Conservation (phyloP, 805 yeast genomes). For the Isabelozyma gotoi region DNA sequence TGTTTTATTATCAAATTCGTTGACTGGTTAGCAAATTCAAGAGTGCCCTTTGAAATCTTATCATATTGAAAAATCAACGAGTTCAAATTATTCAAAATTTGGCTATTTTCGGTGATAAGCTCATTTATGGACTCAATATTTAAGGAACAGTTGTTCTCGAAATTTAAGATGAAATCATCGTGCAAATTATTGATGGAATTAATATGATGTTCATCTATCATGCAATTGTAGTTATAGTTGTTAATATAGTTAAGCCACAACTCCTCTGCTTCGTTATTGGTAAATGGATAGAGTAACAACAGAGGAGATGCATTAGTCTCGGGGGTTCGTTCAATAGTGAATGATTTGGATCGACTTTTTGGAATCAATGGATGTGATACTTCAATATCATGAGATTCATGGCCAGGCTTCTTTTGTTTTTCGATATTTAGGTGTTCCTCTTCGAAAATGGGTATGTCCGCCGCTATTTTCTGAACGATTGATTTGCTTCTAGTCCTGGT, state of each 20-base stretch:
- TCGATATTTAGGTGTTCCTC: slow-evolving; percentile 24
- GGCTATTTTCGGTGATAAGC: slow-evolving; percentile 47
- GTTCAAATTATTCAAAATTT: slow-evolving; percentile 45
- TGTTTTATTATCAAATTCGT: slow-evolving; percentile 50
- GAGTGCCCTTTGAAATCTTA: slow-evolving; percentile 60
- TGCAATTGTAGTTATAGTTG: slow-evolving; percentile 41
- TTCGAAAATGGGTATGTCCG: slow-evolving; percentile 43
- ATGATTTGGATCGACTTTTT: neutral
- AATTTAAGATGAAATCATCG: slow-evolving; percentile 31
- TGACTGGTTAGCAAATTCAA: slow-evolving; percentile 60
- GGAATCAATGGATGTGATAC: neutral
- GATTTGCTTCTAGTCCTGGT: slow-evolving; percentile 57
- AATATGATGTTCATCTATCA: slow-evolving; percentile 42
- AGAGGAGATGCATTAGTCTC: neutral
- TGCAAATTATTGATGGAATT: slow-evolving; percentile 35
- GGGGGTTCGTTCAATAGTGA: neutral
- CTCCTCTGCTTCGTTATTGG: slow-evolving; percentile 5
- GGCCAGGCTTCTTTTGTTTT: slow-evolving; percentile 4
- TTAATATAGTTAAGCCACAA: slow-evolving; percentile 35
- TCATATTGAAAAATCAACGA: slow-evolving; percentile 52
- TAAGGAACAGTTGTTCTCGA: slow-evolving; percentile 30
- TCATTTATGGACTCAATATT: slow-evolving; percentile 19
- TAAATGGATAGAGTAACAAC: slow-evolving; percentile 12
- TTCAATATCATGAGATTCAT: neutral
- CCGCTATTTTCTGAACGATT: slow-evolving; percentile 61